Conservation (phyloP, 2,329 filamentous ascomycete genomes). For the Penicillium sp. region DNA sequence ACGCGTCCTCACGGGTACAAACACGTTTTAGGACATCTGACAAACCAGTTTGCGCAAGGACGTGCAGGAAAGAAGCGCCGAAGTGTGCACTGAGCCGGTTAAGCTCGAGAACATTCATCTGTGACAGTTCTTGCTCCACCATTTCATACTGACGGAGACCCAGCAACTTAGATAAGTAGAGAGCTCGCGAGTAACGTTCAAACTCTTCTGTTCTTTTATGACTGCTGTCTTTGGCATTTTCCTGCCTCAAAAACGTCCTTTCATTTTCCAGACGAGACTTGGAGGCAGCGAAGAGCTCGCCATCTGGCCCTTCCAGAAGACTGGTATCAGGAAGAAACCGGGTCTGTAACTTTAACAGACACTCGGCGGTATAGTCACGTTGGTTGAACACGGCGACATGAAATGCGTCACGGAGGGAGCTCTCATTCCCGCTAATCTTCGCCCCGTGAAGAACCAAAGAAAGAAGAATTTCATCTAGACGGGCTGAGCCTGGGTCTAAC, state of each 20-base stretch:
- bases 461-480: not conserved
- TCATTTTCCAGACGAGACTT: not conserved
- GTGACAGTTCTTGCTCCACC: not conserved
- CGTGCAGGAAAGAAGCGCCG: not conserved
- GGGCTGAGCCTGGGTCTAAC: not conserved
- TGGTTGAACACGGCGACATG: not conserved
- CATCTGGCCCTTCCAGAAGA: not conserved
- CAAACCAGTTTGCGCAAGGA: not conserved
- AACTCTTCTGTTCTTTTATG: not conserved
- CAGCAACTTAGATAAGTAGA: not conserved
- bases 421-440: not conserved
- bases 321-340: not conserved
- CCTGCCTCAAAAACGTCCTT: not conserved
- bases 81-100: rapidly evolving
- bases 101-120: not conserved
- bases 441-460: not conserved
- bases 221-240: not conserved
- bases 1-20: slow-evolving; percentile 1
- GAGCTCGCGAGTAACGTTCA: not conserved
- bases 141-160: not conserved
- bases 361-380: not conserved
- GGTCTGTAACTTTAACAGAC: not conserved
- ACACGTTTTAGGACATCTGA: not conserved
- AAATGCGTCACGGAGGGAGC: not conserved
- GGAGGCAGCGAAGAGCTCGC: not conserved